A percentile compares a stretch with the other conserved stretches of the same genome.
These are phyloP conservation scores for Huntiella moniliformis DNA, from an alignment of 2,329 filamentous ascomycete species.

Conservation along the genomic window DNA sequence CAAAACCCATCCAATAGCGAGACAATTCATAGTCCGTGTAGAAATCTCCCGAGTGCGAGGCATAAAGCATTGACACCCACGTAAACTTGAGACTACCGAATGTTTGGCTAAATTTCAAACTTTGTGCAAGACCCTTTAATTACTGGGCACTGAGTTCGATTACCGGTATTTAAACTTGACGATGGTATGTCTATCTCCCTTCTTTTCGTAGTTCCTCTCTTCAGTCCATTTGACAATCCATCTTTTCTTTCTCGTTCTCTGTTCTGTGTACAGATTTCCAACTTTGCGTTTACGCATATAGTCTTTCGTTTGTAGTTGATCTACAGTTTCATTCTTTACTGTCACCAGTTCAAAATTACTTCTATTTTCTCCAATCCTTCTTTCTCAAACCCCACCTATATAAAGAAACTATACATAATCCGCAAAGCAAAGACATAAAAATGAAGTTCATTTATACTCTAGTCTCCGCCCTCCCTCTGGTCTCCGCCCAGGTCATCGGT, in stretches of 20 bases:
- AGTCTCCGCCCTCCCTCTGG: constrained; percentile 11
- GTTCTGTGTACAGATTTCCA: not conserved
- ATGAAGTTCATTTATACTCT: not conserved
- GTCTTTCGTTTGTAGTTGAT: not conserved
- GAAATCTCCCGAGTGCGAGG: no score
- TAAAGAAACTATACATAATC: not conserved
- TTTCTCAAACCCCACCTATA: not conserved
- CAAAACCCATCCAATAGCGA: no score
- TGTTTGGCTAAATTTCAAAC: no score
- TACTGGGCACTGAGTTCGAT: no score
- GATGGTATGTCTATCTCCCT: no score
- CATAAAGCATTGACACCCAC: no score
- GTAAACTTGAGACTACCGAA: no score
- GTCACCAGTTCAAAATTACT: not conserved
- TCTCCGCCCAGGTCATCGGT: constrained; percentile 17
- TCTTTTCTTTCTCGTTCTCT: not conserved
- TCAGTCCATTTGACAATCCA: not conserved
- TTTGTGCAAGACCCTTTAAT: no score
- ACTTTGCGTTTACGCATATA: not conserved
- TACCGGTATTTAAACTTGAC: no score
- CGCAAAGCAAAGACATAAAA: not conserved
- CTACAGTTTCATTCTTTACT: not conserved
- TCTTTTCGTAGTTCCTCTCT: no score
- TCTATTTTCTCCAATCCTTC: not conserved
- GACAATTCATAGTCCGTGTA: no score